A percentile compares a stretch with the other conserved stretches of the same genome.
These are phyloP conservation scores for Parachlorella kessleri DNA, from an alignment of 139 green algal species.

Conservation along the genomic window DNA sequence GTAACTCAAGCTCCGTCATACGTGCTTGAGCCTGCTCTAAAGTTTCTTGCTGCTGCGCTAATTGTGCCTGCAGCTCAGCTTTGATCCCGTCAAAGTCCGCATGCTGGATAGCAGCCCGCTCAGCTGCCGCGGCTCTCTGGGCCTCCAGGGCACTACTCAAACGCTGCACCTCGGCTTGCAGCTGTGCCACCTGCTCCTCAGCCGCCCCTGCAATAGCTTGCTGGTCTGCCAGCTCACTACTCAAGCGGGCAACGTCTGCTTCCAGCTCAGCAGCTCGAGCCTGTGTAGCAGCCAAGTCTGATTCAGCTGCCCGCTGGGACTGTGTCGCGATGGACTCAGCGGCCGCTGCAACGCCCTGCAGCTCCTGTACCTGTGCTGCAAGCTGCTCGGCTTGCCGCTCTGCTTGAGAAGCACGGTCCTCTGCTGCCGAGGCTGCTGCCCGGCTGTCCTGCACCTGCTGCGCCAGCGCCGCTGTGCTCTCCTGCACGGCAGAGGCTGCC, in stretches of 20 bases:
- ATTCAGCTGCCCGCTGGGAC: too few relatives aligned
- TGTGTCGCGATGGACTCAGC: too few relatives aligned
- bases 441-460: background rate
- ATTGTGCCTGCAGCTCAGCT: too few relatives aligned
- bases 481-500: background rate
- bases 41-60: background rate
- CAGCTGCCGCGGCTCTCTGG: too few relatives aligned
- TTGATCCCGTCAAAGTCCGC: too few relatives aligned
- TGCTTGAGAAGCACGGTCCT: background rate
- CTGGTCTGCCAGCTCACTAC: too few relatives aligned
- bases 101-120: too few relatives aligned
- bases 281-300: background rate
- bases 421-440: constrained; percentile 1
- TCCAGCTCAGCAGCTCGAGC: background rate
- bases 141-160: too few relatives aligned
- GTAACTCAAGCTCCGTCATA: background rate
- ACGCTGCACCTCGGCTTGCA: background rate
- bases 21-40: background rate
- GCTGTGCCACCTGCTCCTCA: background rate
- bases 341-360: too few relatives aligned
- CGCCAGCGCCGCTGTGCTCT: background rate
- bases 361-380: too few relatives aligned
- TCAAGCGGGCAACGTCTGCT: too few relatives aligned
- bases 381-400: constrained; percentile 12
- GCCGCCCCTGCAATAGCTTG: too few relatives aligned